Percentiles rank a stretch among this genome's conserved stretches.
Evolutionary conservation across 2,329 filamentous ascomycete species (phyloP).

Genomic region (Epichloe amarillans): DNA sequence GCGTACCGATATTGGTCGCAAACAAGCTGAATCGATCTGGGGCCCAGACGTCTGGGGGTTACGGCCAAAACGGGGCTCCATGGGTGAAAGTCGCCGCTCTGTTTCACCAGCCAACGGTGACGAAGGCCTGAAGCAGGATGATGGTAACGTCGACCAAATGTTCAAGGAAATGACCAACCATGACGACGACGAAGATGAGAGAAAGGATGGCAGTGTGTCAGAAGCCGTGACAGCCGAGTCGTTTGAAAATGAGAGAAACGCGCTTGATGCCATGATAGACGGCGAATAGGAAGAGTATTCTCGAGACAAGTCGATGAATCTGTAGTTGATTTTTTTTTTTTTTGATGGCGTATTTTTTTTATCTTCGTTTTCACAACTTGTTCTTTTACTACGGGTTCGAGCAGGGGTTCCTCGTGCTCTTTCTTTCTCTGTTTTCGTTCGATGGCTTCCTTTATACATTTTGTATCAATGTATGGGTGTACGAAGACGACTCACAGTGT

Average conservation of each 20-base stretch:
- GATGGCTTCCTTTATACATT: neutral
- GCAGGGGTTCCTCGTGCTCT: neutral
- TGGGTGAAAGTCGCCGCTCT: constrained; percentile 13
- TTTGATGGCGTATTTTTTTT: neutral
- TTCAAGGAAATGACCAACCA: constrained; percentile 42
- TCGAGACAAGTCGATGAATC: neutral
- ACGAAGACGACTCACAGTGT: neutral
- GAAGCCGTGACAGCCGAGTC: constrained; percentile 27
- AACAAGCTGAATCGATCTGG: constrained; percentile 37
- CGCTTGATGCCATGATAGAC: constrained; percentile 32
- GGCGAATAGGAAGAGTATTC: constrained; percentile 19
- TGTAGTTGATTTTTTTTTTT: neutral
- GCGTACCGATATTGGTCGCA: constrained; percentile 36
- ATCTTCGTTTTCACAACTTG: neutral
- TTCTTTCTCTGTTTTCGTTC: neutral
- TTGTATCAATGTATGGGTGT: constrained; percentile 1
- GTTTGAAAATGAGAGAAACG: constrained; percentile 32
- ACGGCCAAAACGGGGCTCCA: constrained; percentile 13
- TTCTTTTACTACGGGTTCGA: neutral
- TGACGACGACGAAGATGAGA: constrained; percentile 31
- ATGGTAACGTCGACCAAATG: constrained; percentile 39
- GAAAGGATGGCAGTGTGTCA: constrained; percentile 18
- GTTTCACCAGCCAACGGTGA: constrained; percentile 17
- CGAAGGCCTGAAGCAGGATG: constrained; percentile 24
- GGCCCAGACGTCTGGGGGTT: constrained; percentile 34